phyloP scores from a whole-genome alignment of 768 basidiomycete genomes.

The Tylopilus intermedius region DNA sequence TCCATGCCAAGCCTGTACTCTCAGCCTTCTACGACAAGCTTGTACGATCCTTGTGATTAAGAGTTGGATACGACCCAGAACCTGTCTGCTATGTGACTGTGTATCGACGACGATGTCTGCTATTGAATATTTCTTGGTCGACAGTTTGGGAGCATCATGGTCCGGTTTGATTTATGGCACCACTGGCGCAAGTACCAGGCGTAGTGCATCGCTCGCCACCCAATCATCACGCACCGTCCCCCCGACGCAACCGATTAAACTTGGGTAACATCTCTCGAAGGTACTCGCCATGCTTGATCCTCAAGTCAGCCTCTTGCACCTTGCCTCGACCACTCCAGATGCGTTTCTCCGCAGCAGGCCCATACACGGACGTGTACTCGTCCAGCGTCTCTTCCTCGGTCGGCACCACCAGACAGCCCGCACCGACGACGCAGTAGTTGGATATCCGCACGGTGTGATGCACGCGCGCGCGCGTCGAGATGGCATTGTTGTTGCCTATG shows the following conservation, averaged over 20 bases:
- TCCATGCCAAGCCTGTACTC: constrained; percentile 11
- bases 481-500: constrained; percentile 80
- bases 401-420: constrained; percentile 73
- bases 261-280: constrained; percentile 87
- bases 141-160: no score
- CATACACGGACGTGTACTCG: constrained; percentile 82
- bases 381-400: constrained; percentile 74
- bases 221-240: constrained; percentile 42
- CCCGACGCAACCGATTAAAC: constrained; percentile 70
- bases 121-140: no score
- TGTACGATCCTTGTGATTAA: neutral
- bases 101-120: no score
- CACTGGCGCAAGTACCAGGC: no score
- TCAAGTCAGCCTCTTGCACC: constrained; percentile 76
- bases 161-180: no score
- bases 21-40: constrained; percentile 17
- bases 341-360: constrained; percentile 66
- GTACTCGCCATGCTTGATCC: constrained; percentile 88
- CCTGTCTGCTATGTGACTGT: neutral
- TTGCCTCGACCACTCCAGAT: constrained; percentile 84
- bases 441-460: constrained; percentile 78
- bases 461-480: constrained; percentile 78
- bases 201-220: neutral
- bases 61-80: neutral
- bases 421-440: constrained; percentile 79